Percentiles rank a stretch among this genome's conserved stretches.
Evolutionary conservation across 2,329 filamentous ascomycete species (phyloP).

Genomic region (Alternaria angustiovoidea): DNA sequence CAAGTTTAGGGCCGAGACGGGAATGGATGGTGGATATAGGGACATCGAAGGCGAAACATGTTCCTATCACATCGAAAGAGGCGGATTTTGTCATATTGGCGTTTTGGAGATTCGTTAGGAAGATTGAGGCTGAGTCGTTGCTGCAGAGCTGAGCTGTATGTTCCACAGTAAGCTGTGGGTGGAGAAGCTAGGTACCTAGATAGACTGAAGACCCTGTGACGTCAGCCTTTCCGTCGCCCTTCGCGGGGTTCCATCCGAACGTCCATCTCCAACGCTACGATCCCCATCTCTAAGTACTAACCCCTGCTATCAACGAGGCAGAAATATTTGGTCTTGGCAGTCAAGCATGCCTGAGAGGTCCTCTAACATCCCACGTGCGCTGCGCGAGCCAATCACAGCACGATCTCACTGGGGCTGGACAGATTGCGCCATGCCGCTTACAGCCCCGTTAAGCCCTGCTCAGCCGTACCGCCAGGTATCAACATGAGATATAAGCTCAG

Average conservation of each 20-base stretch:
- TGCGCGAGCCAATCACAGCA: neutral
- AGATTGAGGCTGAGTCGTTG: neutral
- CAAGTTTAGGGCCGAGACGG: slow-evolving; percentile 24
- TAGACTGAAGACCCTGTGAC: slow-evolving; percentile 12
- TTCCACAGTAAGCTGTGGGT: neutral
- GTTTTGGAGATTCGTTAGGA: neutral
- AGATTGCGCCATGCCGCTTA: slow-evolving; percentile 3
- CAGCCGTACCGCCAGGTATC: slow-evolving; percentile 15
- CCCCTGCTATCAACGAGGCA: neutral
- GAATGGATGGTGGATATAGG: slow-evolving; percentile 30
- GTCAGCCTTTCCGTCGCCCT: neutral
- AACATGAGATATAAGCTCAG: slow-evolving; percentile 11
- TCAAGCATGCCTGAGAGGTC: slow-evolving; percentile 4
- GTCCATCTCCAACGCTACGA: neutral
- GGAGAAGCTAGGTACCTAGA: neutral
- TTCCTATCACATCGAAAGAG: slow-evolving; percentile 39
- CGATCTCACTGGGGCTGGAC: slow-evolving; percentile 1
- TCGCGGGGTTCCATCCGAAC: neutral
- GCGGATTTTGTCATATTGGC: slow-evolving; percentile 27
- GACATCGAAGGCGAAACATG: slow-evolving; percentile 31
- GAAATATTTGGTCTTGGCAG: neutral
- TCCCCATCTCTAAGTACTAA: neutral
- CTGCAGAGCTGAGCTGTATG: neutral
- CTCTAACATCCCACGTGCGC: slow-evolving; percentile 12
- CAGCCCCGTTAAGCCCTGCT: slow-evolving; percentile 4